These are phyloP conservation scores for Penicillium sp. DNA, from an alignment of 2,329 filamentous ascomycete species.

Conservation along the genomic window DNA sequence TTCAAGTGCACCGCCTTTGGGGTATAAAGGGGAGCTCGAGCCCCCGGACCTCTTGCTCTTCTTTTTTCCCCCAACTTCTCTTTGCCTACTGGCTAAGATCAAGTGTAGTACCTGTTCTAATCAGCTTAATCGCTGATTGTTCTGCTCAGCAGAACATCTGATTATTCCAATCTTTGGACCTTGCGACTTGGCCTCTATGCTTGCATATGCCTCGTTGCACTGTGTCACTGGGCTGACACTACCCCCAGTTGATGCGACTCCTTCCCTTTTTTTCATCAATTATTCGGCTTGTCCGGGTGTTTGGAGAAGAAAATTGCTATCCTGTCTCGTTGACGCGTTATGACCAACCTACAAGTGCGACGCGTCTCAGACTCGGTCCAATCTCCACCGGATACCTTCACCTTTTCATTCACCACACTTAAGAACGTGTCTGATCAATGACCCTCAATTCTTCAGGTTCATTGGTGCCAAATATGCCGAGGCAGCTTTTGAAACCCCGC, in stretches of 20 bases:
- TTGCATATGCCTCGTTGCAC: slow-evolving; percentile 58
- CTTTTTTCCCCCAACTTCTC: slow-evolving; percentile 40
- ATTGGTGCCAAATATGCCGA: neutral
- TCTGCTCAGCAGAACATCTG: slow-evolving; percentile 58
- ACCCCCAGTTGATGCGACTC: slow-evolving; percentile 59
- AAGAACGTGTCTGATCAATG: no score
- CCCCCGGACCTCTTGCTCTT: slow-evolving; percentile 28
- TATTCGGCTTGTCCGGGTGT: slow-evolving; percentile 42
- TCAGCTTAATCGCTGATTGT: slow-evolving; percentile 91
- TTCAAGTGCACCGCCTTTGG: neutral
- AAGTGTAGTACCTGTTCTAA: slow-evolving; percentile 96
- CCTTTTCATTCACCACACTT: no score
- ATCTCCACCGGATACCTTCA: no score
- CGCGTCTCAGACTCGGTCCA: no score
- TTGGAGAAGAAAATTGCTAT: slow-evolving; percentile 46
- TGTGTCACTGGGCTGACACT: slow-evolving; percentile 69
- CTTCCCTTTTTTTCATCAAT: slow-evolving; percentile 46
- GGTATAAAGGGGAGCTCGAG: neutral
- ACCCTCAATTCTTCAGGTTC: neutral
- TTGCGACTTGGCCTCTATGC: slow-evolving; percentile 27
- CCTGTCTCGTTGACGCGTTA: no score
- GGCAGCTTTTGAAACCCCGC: neutral
- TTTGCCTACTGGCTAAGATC: slow-evolving; percentile 63
- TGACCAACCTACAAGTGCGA: no score
- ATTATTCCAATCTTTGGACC: slow-evolving; percentile 72